Evolutionary conservation across 129 eudicot species (phyloP).

Genomic region (Pulicaria dysenterica): DNA sequence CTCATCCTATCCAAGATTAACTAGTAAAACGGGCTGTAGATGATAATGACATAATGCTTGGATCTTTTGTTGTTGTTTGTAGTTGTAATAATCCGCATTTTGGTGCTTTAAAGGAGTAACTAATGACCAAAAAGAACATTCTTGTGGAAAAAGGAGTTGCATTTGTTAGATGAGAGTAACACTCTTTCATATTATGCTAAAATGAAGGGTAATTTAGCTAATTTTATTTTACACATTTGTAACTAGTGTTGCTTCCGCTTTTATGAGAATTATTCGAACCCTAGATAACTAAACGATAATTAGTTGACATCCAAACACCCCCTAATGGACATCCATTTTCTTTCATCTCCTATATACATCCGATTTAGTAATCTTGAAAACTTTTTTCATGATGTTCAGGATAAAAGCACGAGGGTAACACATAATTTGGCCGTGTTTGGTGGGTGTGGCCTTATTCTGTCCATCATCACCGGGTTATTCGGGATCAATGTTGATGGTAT

Average conservation of each 20-base stretch:
- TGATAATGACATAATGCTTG: too few species aligned
- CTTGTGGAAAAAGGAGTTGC: not conserved
- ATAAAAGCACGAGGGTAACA: slow-evolving; percentile 80
- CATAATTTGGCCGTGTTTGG: slow-evolving; percentile 91
- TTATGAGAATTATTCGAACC: too few species aligned
- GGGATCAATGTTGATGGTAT: slow-evolving; percentile 95
- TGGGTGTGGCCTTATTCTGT: slow-evolving; percentile 84
- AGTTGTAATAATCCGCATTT: too few species aligned
- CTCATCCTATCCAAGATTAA: too few species aligned
- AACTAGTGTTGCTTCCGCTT: too few species aligned
- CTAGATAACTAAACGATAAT: not conserved
- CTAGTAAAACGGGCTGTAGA: too few species aligned
- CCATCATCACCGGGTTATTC: slow-evolving; percentile 87
- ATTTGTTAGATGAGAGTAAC: not conserved
- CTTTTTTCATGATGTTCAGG: slow-evolving; percentile 46
- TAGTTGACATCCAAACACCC: not conserved
- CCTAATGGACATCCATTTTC: not conserved
- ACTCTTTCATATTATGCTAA: not conserved
- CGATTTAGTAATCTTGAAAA: not conserved
- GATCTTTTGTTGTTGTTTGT: too few species aligned
- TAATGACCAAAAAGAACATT: not conserved
- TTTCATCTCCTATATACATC: not conserved
- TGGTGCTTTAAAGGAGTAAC: not conserved
- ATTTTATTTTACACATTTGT: too few species aligned
- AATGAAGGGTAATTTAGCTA: not conserved